Conservation (phyloP, 2,329 filamentous ascomycete genomes). For the Stachybotrys chlorohalonatus region DNA sequence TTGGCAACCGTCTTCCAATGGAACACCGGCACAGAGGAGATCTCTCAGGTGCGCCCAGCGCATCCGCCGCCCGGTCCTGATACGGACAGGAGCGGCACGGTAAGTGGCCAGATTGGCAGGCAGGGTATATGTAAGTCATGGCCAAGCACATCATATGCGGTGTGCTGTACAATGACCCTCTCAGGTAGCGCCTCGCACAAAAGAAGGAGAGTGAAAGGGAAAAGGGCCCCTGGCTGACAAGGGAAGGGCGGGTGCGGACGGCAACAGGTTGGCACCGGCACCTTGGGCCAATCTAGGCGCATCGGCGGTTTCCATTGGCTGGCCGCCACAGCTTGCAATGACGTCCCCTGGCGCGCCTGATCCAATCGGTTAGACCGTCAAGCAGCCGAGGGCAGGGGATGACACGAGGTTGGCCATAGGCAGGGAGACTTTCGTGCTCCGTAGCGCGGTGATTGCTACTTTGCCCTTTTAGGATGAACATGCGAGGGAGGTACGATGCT, state of each 20-base stretch:
- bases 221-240: slow-evolving; percentile 1
- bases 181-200: slow-evolving; percentile 1
- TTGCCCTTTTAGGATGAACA: too few relatives aligned
- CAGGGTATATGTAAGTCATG: slow-evolving; percentile 6
- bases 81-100: not conserved
- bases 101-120: not conserved
- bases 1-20: not conserved
- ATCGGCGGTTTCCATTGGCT: not conserved
- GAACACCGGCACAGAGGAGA: too few relatives aligned
- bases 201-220: slow-evolving; percentile 5
- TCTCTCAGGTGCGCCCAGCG: too few relatives aligned
- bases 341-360: slow-evolving; percentile 7
- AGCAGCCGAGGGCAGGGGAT: not conserved
- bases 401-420: too few relatives aligned
- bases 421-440: too few relatives aligned
- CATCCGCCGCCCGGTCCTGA: not conserved
- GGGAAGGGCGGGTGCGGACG: slow-evolving; percentile 7
- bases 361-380: slow-evolving; percentile 1
- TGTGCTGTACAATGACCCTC: slow-evolving; percentile 6
- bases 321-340: slow-evolving; percentile 5
- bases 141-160: slow-evolving; percentile 12
- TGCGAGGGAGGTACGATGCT: too few relatives aligned
- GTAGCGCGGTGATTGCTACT: too few relatives aligned
- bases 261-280: slow-evolving; percentile 12
- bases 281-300: slow-evolving; percentile 11